Evolutionary conservation across 805 yeast species (phyloP).

Genomic region (Wickerhamiella lipophila): DNA sequence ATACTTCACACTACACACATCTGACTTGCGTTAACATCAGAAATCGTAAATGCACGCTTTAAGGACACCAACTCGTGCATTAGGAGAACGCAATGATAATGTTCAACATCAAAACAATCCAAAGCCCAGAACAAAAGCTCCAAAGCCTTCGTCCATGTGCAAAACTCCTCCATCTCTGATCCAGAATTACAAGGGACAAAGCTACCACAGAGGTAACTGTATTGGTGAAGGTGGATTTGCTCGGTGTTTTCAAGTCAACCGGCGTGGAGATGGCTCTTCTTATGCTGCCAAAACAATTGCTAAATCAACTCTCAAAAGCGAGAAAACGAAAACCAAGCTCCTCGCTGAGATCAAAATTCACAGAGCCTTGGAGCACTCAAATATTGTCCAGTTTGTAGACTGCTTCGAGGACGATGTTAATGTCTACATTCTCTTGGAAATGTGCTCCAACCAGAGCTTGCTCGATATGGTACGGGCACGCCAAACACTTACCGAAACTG

Average conservation of each 20-base stretch:
- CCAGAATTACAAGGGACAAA: constrained; percentile 73
- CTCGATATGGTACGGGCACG: constrained; percentile 85
- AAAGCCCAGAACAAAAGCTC: constrained; percentile 44
- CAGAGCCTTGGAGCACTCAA: constrained; percentile 74
- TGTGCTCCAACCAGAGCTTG: constrained; percentile 87
- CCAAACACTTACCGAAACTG: constrained; percentile 78
- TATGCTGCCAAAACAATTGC: constrained; percentile 98
- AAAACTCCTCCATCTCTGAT: constrained; percentile 94
- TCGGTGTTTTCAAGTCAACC: constrained; percentile 92
- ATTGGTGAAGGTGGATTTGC: constrained; percentile 99
- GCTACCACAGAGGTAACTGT: constrained; percentile 79
- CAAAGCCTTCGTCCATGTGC: constrained; percentile 73
- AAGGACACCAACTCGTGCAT: constrained; percentile 11
- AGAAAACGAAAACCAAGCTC: constrained; percentile 66
- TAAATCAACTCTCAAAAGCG: constrained; percentile 80
- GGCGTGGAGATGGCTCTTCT: constrained; percentile 56
- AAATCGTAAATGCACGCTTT: constrained; percentile 8
- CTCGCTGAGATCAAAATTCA: constrained; percentile 92
- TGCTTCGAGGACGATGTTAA: constrained; percentile 95
- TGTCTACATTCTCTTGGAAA: constrained; percentile 84
- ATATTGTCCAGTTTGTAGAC: constrained; percentile 84
- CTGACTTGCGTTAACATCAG: background rate
- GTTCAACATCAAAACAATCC: constrained; percentile 5
- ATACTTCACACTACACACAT: background rate
- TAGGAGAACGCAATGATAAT: constrained; percentile 12